Evolutionary conservation across 768 basidiomycete genomes (phyloP).

Genomic region (Lactifluus echinatus): DNA sequence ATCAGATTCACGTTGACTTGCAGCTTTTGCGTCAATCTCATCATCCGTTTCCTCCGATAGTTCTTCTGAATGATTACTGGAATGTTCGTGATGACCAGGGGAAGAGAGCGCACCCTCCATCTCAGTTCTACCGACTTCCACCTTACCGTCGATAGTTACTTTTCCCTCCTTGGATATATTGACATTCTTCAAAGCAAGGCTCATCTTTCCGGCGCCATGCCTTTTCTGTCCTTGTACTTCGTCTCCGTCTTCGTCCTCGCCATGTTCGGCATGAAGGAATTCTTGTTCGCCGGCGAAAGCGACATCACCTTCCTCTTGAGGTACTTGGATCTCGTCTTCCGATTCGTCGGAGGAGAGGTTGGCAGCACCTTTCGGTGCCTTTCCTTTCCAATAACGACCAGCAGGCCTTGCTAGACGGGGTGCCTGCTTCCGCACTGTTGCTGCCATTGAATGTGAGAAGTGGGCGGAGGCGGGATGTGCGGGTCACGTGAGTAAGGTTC

Average conservation of each 20-base stretch:
- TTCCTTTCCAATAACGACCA: conserved; percentile 85
- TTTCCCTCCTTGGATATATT: conserved; percentile 73
- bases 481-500: too few species aligned
- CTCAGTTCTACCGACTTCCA: conserved; percentile 69
- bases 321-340: conserved; percentile 28
- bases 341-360: conserved; percentile 54
- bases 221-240: conserved; percentile 27
- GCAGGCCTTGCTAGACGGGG: conserved; percentile 73
- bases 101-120: conserved; percentile 33
- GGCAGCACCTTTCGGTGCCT: conserved; percentile 67
- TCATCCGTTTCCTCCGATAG: conserved; percentile 41
- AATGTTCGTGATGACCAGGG: conserved; percentile 10
- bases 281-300: conserved; percentile 52
- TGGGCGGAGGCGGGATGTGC: too few species aligned
- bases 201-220: conserved; percentile 40
- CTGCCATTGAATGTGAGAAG: conserved; percentile 9
- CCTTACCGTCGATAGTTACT: conserved; percentile 70
- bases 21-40: conserved; percentile 33
- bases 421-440: conserved; percentile 50
- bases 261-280: conserved; percentile 35
- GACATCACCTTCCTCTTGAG: conserved; percentile 44
- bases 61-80: conserved; percentile 18
- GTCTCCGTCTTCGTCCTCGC: conserved; percentile 36
- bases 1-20: conserved; percentile 30
- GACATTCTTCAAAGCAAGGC: conserved; percentile 69